Conservation (phyloP, 2,329 filamentous ascomycete species). For the Aureobasidium sp. region DNA sequence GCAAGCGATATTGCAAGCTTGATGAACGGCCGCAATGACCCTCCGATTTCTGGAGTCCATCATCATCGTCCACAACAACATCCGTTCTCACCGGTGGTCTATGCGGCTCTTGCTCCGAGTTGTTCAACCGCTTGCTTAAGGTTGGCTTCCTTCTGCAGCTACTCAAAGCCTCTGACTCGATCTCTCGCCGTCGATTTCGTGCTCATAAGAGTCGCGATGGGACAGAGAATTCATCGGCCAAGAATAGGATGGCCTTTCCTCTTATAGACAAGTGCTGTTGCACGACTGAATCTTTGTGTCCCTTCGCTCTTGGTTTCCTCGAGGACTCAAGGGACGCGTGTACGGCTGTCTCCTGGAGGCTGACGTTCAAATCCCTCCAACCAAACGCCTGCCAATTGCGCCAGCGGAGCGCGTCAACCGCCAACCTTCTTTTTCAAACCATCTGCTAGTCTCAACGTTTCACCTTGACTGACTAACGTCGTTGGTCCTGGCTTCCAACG, state of each 20-base stretch:
- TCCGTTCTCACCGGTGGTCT: background rate
- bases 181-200: background rate
- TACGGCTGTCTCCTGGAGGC: background rate
- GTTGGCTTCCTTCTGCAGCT: slow-evolving; percentile 2
- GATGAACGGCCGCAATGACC: slow-evolving; percentile 4
- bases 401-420: slow-evolving; percentile 15
- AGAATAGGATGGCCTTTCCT: background rate
- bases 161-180: background rate
- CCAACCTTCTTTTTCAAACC: slow-evolving; percentile 14
- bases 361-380: slow-evolving; percentile 1
- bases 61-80: background rate
- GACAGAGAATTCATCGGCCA: background rate
- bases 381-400: slow-evolving; percentile 11
- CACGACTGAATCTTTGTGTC: slow-evolving; percentile 6
- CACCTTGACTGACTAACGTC: slow-evolving; percentile 1
- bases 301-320: background rate
- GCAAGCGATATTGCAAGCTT: slow-evolving; percentile 15
- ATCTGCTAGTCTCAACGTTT: slow-evolving; percentile 14
- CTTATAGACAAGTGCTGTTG: slow-evolving; percentile 4
- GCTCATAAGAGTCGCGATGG: background rate
- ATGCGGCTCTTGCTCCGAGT: slow-evolving; percentile 9
- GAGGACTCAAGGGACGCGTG: slow-evolving; percentile 3
- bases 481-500: slow-evolving; percentile 14
- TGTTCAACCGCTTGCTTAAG: slow-evolving; percentile 3
- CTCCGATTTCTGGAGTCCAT: background rate